These are phyloP conservation scores for Pelagophyceae sp. DNA, from an alignment of 352 stramenopile species.

Conservation along the genomic window DNA sequence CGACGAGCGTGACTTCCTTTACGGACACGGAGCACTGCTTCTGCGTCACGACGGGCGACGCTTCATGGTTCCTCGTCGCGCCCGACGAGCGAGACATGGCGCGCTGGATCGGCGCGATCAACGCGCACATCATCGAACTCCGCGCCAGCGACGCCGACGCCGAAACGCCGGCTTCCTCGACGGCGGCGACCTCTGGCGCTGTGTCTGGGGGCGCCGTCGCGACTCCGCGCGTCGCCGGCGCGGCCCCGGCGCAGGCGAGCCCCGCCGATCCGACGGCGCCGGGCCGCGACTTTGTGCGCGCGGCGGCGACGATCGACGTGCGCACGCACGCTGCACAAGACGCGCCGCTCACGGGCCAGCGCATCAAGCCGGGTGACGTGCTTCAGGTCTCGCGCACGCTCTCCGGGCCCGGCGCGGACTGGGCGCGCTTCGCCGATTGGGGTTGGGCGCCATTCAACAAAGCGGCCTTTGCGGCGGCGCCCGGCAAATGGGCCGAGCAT, in stretches of 20 bases:
- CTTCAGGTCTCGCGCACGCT: no score
- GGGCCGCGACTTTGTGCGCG: no score
- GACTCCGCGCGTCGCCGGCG: not conserved
- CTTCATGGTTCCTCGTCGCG: not conserved
- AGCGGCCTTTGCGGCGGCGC: no score
- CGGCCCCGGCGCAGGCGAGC: no score
- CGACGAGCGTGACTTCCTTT: not conserved
- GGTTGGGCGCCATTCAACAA: no score
- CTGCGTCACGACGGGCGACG: not conserved
- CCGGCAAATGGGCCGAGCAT: no score
- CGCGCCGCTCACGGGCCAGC: no score
- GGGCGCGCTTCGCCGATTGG: no score
- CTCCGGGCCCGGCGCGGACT: no score
- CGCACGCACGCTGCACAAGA: no score
- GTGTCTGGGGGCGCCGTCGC: not conserved
- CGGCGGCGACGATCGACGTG: no score
- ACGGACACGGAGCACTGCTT: constrained; percentile 9
- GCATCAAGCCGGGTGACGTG: no score
- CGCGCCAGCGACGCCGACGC: not conserved
- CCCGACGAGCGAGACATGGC: not conserved
- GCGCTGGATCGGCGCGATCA: not conserved
- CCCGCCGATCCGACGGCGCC: not conserved
- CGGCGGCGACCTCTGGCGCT: not conserved
- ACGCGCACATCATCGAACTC: constrained; percentile 4
- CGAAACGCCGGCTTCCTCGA: not conserved